Percentiles rank a stretch among this genome's conserved stretches.
Evolutionary conservation across 208 protist genomes (phyloP).

Genomic region (Leishmania guyanensis): DNA sequence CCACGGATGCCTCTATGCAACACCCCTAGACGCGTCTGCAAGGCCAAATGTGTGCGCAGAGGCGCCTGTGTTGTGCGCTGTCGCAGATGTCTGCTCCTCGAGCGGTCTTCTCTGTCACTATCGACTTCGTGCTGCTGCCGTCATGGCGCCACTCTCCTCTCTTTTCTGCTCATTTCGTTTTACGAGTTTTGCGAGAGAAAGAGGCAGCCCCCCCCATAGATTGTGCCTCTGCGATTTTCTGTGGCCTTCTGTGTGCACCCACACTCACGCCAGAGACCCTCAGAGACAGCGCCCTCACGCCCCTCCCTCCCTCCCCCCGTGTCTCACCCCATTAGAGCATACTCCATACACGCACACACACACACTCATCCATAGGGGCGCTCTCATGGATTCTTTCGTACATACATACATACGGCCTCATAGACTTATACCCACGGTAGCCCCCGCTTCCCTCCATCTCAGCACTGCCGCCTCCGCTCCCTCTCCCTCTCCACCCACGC

Average conservation of each 20-base stretch:
- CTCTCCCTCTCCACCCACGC: neutral
- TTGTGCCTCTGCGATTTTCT: neutral
- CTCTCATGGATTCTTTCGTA: neutral
- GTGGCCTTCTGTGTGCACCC: neutral
- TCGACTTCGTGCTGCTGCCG: neutral
- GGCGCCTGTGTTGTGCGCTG: neutral
- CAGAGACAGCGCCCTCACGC: neutral
- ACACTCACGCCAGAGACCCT: neutral
- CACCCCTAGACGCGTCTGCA: neutral
- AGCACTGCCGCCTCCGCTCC: neutral
- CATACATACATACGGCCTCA: neutral
- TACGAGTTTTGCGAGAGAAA: neutral
- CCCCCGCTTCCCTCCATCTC: neutral
- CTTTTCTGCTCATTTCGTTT: neutral
- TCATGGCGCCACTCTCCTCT: neutral
- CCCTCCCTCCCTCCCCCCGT: neutral
- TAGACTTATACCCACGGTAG: neutral
- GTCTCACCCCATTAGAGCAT: neutral
- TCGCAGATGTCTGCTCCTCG: neutral
- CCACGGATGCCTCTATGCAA: neutral
- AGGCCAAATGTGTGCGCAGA: neutral
- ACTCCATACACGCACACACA: neutral
- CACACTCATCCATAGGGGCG: neutral
- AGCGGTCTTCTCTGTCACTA: neutral
- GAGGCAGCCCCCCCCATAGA: neutral